Evolutionary conservation across 2,329 filamentous ascomycete species (phyloP).

Genomic region (Exophiala sp.): DNA sequence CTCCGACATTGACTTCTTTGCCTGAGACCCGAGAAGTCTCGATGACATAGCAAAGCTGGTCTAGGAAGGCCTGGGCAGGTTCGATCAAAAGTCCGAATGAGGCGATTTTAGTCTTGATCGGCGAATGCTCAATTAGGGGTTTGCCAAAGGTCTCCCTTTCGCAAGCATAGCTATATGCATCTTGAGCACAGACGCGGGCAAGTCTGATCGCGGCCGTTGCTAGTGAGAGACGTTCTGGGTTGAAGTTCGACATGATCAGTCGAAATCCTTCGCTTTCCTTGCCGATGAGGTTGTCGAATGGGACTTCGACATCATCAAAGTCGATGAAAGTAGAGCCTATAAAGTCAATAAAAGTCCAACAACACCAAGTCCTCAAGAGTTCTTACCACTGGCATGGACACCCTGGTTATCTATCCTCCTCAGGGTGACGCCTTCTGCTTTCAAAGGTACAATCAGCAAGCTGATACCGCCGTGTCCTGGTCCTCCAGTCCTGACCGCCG

Average conservation of each 20-base stretch:
- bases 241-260: constrained; percentile 76
- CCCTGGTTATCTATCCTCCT: constrained; percentile 66
- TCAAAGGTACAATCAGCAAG: constrained; percentile 66
- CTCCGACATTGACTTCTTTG: constrained; percentile 57
- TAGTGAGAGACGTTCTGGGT: constrained; percentile 70
- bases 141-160: constrained; percentile 69
- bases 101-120: constrained; percentile 67
- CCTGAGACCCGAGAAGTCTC: constrained; percentile 49
- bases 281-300: constrained; percentile 66
- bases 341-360: constrained; percentile 7
- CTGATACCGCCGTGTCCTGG: constrained; percentile 64
- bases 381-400: constrained; percentile 59
- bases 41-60: constrained; percentile 41
- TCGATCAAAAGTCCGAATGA: constrained; percentile 67
- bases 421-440: constrained; percentile 65
- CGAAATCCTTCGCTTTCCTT: constrained; percentile 67
- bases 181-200: constrained; percentile 57
- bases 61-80: constrained; percentile 66
- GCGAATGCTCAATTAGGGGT: constrained; percentile 68
- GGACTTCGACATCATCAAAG: constrained; percentile 72
- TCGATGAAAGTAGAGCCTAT: constrained; percentile 73
- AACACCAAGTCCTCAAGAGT: background rate
- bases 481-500: constrained; percentile 72
- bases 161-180: constrained; percentile 61
- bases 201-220: constrained; percentile 62